Conservation (phyloP, 352 stramenopile species). For the Phytophthora boehmeriae region DNA sequence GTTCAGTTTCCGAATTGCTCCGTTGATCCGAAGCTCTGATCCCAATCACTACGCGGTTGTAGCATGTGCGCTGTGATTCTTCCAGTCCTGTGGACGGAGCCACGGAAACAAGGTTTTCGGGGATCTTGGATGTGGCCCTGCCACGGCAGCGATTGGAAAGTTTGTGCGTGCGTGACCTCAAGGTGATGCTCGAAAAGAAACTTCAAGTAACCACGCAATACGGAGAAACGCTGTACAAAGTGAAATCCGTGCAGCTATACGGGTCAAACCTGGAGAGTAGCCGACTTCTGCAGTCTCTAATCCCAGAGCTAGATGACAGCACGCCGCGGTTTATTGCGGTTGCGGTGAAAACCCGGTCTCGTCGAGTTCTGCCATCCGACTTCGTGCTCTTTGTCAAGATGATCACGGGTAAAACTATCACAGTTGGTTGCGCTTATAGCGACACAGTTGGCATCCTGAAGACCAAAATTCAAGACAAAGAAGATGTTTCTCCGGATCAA, state of each 20-base stretch:
- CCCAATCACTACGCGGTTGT: too few species aligned
- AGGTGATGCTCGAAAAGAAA: conserved; percentile 8
- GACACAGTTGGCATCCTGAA: conserved; percentile 9
- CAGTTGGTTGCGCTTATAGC: background rate
- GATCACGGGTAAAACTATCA: background rate
- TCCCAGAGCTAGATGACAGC: conserved; percentile 7
- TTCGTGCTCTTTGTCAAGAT: conserved; percentile 11
- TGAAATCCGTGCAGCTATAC: conserved; percentile 1
- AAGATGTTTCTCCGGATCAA: conserved; percentile 3
- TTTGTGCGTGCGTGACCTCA: conserved; percentile 7
- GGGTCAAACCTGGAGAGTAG: conserved; percentile 1
- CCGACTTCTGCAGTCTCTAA: conserved; percentile 1
- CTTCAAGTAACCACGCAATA: background rate
- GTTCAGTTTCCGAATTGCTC: background rate
- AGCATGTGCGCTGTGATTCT: background rate
- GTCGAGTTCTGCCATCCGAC: background rate
- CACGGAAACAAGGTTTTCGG: background rate
- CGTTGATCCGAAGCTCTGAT: background rate
- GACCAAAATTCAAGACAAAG: conserved; percentile 3
- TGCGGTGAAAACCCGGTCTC: background rate
- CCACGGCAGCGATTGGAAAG: background rate
- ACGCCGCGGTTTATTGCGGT: conserved; percentile 12
- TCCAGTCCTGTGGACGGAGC: conserved; percentile 10
- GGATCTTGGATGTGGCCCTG: background rate
- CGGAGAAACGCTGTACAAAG: background rate